phyloP scores from a whole-genome alignment of 345 rosid genomes.

The Euphorbia lathyris region DNA sequence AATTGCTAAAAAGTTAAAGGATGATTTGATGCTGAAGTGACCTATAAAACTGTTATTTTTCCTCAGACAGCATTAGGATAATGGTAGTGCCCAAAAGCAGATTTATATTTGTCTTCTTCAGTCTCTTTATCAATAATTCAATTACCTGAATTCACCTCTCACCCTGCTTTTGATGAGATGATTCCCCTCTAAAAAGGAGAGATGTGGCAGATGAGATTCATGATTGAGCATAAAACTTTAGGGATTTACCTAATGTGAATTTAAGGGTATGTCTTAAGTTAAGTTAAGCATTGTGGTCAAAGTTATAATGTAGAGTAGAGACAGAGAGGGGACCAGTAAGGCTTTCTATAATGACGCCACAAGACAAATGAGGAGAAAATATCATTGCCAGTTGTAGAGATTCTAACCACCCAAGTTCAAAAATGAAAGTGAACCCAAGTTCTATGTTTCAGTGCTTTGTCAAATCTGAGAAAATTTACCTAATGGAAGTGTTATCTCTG shows the following conservation, averaged over 20 bases:
- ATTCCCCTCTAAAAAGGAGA: neutral
- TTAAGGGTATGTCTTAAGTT: conserved; percentile 11
- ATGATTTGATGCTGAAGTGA: conserved; percentile 21
- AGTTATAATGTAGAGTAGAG: neutral
- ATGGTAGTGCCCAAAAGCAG: conserved; percentile 20
- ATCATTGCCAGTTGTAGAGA: neutral
- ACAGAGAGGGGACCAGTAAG: neutral
- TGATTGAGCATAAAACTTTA: conserved; percentile 6
- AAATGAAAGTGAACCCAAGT: no score
- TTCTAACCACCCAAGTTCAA: neutral
- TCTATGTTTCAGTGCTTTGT: no score
- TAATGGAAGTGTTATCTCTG: no score
- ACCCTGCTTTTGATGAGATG: conserved; percentile 1
- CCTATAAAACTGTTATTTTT: conserved; percentile 13
- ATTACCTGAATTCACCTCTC: no score
- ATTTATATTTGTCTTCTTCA: conserved; percentile 22
- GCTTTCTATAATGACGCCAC: neutral
- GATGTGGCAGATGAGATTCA: conserved; percentile 7
- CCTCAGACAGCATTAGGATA: conserved; percentile 17
- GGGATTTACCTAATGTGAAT: conserved; percentile 1
- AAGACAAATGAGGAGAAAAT: neutral
- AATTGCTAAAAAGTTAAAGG: neutral
- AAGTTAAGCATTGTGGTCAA: conserved; percentile 1
- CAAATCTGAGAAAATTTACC: no score
- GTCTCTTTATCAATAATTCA: neutral